phyloP scores from a whole-genome alignment of 768 basidiomycete species.

The Russula olivacea region DNA sequence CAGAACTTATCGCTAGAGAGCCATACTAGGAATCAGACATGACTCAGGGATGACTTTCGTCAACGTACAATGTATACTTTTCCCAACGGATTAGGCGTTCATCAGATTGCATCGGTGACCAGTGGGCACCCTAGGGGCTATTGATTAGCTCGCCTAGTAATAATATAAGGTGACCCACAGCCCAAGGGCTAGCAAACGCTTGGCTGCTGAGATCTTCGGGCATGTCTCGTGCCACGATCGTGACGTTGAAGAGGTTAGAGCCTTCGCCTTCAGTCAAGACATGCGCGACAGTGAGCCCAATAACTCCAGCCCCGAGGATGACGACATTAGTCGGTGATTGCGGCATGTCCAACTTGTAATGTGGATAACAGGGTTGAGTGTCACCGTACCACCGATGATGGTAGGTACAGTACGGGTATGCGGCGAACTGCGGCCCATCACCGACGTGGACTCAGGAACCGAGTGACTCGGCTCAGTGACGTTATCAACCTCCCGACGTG shows the following conservation, averaged over 20 bases:
- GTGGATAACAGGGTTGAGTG: neutral
- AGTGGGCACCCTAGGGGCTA: slow-evolving; percentile 39
- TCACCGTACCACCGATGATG: no score
- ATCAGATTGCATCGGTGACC: slow-evolving; percentile 39
- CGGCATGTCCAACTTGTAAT: neutral
- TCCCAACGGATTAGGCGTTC: slow-evolving; percentile 37
- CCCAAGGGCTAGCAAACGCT: slow-evolving; percentile 48
- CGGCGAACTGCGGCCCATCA: no score
- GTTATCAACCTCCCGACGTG: neutral
- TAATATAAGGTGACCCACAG: slow-evolving; percentile 32
- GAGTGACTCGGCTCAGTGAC: neutral
- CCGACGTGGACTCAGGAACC: neutral
- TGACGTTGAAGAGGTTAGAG: slow-evolving; percentile 29
- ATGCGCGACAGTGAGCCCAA: slow-evolving; percentile 41
- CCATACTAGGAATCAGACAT: neutral
- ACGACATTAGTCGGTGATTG: slow-evolving; percentile 29
- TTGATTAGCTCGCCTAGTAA: neutral
- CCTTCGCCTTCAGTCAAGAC: slow-evolving; percentile 29
- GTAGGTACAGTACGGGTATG: no score
- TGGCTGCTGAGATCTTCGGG: slow-evolving; percentile 39
- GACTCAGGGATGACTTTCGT: neutral
- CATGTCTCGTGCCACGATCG: slow-evolving; percentile 37
- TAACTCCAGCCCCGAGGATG: slow-evolving; percentile 41
- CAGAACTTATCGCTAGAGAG: slow-evolving; percentile 40
- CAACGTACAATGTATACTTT: slow-evolving; percentile 38